Base-by-base conservation (phyloP, 768 basidiomycete genomes). In the Boletus reticuloceps region DNA sequence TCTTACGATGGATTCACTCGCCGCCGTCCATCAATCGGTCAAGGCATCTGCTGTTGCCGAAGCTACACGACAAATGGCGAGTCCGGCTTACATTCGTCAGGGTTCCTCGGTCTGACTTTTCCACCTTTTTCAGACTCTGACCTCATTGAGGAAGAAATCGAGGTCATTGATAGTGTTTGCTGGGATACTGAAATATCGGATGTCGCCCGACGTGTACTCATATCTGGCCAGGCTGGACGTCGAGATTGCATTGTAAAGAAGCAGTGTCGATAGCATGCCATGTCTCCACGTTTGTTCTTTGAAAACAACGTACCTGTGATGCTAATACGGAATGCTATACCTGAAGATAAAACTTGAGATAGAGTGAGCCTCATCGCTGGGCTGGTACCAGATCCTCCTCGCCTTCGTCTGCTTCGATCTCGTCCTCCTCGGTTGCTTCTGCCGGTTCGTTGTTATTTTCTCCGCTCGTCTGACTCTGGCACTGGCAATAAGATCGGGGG, bases 1-100 rank as follows among this genome's bases (percentile, higher is more conserved):
- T 34, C 81, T 94, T 38, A 89, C 92, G 20, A 99, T 98, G 97
- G 93, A 94, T 66, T 84, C 88, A 29, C 82, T 98, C 27, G 88
- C 89, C 47, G 84, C 81, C 14, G 82, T 95, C 16, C 89, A 96
- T 62, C 87, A 87, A 53, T 83, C 81, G 54, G 75, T 85, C 54
- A 96, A 96, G 70, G 74, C 77, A 12, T 86, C 88, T 29, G 74
- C 79, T 41, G 83, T 83, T 20, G 81, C 87, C 13, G 94, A 96
- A 64, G 81, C 83, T 38, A 86, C 83, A 3, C 78, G 89, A 59
- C 88, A 94, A 63, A 81, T 87, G 79, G 90, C 91, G 56, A 54
- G 83, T 36, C 13, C 53, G 38, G 34, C 59, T 56, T 46, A 41
- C 20, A 54, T 52, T 46, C 45, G 42, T 64, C 50, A 5, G 50